Conservation (phyloP, 106 monocot species). For the Dioscorea zingiberensis region DNA sequence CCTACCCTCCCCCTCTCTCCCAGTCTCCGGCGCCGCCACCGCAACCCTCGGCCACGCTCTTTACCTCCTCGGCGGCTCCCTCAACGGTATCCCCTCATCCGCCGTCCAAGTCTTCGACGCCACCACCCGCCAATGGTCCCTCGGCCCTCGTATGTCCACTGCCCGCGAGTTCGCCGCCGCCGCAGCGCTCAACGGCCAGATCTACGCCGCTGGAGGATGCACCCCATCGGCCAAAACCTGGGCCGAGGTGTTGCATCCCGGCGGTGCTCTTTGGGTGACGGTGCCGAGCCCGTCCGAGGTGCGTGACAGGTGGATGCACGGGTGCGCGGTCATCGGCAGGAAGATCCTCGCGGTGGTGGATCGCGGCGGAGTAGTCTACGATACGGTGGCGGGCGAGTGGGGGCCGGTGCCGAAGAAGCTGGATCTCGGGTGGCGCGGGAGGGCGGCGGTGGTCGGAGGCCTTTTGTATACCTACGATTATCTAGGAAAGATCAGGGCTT, state of each 20-base stretch:
- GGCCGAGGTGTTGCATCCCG: constrained; percentile 58
- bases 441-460: constrained; percentile 58
- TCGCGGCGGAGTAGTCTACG: constrained; percentile 62
- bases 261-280: constrained; percentile 20
- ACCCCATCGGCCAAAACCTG: constrained; percentile 31
- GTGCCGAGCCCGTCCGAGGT: constrained; percentile 46
- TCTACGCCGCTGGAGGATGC: constrained; percentile 75
- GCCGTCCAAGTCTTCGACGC: constrained; percentile 54
- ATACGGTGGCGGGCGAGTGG: constrained; percentile 43
- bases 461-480: constrained; percentile 71
- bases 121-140: constrained; percentile 27
- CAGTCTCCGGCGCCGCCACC: constrained; percentile 20
- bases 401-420: constrained; percentile 34
- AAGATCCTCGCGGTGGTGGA: constrained; percentile 74
- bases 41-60: constrained; percentile 18
- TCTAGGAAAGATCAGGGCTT: constrained; percentile 71
- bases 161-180: constrained; percentile 63
- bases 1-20: constrained; percentile 26
- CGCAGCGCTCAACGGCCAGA: constrained; percentile 18
- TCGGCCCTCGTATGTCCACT: constrained; percentile 53
- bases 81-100: constrained; percentile 23
- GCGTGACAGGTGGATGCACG: constrained; percentile 82
- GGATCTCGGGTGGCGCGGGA: constrained; percentile 72
- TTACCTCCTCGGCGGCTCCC: constrained; percentile 63
- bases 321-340: constrained; percentile 51